Evolutionary conservation across 2,329 filamentous ascomycete genomes (phyloP).

Genomic region (Scolecobasidium constrictum): DNA sequence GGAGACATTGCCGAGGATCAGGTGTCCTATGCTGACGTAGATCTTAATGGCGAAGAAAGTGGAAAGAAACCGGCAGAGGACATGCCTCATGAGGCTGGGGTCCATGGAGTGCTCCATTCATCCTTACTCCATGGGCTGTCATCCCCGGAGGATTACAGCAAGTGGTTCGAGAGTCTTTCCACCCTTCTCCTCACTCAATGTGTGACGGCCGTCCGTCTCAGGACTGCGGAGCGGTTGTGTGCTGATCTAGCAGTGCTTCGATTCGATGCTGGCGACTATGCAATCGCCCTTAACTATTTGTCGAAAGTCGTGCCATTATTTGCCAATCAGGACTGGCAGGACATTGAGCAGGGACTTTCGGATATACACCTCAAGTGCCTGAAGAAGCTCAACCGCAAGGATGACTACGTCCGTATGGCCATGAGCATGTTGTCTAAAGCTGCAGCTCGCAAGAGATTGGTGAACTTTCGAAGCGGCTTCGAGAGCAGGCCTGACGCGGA

Average conservation of each 20-base stretch:
- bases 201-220: slow-evolving; percentile 63
- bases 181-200: slow-evolving; percentile 40
- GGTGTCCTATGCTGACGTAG: background rate
- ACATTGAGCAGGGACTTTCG: slow-evolving; percentile 72
- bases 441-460: slow-evolving; percentile 25
- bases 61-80: background rate
- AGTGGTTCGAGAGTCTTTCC: slow-evolving; percentile 2
- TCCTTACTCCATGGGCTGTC: background rate
- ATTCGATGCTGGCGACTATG: slow-evolving; percentile 63
- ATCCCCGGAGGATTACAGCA: background rate
- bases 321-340: slow-evolving; percentile 64
- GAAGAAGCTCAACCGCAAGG: slow-evolving; percentile 60
- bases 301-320: slow-evolving; percentile 69
- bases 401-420: slow-evolving; percentile 68
- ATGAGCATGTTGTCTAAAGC: slow-evolving; percentile 64
- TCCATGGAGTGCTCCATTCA: background rate
- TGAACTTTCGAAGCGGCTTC: background rate
- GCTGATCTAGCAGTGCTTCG: slow-evolving; percentile 81
- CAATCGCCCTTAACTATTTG: slow-evolving; percentile 66
- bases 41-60: background rate
- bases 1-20: slow-evolving; percentile 31
- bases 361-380: slow-evolving; percentile 79
- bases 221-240: slow-evolving; percentile 66
- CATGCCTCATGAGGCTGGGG: too few species aligned
- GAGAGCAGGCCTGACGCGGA: background rate